Evolutionary conservation across 805 yeast genomes (phyloP).

Genomic region (Lachancea mirantina): DNA sequence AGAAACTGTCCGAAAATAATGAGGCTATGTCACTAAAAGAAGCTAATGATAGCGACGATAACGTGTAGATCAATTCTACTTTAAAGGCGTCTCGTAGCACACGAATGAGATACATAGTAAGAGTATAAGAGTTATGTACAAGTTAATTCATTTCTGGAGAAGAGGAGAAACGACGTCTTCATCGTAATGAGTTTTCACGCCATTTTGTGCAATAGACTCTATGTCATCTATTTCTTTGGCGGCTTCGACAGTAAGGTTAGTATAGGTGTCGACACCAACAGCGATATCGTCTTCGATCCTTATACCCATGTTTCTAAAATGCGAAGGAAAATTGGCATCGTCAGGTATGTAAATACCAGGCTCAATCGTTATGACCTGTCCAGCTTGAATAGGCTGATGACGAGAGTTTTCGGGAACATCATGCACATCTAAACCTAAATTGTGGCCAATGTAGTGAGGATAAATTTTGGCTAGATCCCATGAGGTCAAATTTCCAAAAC

Average conservation of each 20-base stretch:
- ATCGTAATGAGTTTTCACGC: constrained; percentile 44
- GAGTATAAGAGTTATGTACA: too few relatives aligned
- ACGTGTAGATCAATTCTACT: too few relatives aligned
- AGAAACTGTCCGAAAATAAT: too few relatives aligned
- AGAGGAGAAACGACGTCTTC: constrained; percentile 36
- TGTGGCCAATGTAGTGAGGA: constrained; percentile 95
- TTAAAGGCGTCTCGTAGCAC: too few relatives aligned
- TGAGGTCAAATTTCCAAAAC: constrained; percentile 47
- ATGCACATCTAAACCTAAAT: constrained; percentile 87
- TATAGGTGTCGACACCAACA: constrained; percentile 53
- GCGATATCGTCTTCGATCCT: constrained; percentile 93
- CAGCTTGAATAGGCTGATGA: constrained; percentile 44
- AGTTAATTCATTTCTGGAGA: too few relatives aligned
- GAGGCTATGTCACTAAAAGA: too few relatives aligned
- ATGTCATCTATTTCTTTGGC: constrained; percentile 80
- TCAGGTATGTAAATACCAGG: constrained; percentile 92
- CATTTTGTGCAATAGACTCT: constrained; percentile 57
- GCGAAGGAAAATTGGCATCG: constrained; percentile 60
- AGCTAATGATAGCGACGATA: too few relatives aligned
- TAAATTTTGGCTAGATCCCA: constrained; percentile 54
- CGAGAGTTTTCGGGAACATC: constrained; percentile 66
- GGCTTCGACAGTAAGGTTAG: constrained; percentile 70
- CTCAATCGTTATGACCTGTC: constrained; percentile 89
- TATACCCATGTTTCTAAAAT: constrained; percentile 82
- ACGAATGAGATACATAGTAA: too few relatives aligned